Conservation (phyloP, 2,329 filamentous ascomycete genomes). For the Penicillium sp. region DNA sequence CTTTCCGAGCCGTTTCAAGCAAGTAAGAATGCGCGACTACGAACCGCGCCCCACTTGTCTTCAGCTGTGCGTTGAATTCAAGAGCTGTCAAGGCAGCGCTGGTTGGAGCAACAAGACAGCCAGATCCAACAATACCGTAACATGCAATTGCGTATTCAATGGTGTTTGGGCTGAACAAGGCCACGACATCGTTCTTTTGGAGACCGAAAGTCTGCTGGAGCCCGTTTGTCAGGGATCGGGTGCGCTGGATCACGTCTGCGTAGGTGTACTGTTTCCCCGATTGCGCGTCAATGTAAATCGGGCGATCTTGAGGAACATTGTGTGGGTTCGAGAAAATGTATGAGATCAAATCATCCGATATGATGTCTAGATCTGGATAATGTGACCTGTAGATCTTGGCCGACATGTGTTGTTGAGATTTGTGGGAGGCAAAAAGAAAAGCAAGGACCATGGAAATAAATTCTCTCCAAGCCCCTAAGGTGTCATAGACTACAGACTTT, state of each 20-base stretch:
- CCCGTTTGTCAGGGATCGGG: constrained; percentile 15
- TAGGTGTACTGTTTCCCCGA: constrained; percentile 18
- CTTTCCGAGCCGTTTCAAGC: constrained; percentile 15
- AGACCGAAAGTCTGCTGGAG: constrained; percentile 17
- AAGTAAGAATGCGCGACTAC: constrained; percentile 20
- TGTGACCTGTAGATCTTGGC: constrained; percentile 16
- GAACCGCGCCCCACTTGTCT: constrained; percentile 19
- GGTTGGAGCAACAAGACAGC: constrained; percentile 14
- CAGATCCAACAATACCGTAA: constrained; percentile 17
- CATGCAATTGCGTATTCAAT: constrained; percentile 21
- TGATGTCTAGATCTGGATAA: constrained; percentile 17
- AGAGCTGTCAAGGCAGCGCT: constrained; percentile 18
- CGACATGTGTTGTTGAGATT: constrained; percentile 13
- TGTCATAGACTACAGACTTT: not conserved
- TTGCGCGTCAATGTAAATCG: constrained; percentile 14
- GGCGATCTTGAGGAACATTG: constrained; percentile 13
- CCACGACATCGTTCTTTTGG: constrained; percentile 14
- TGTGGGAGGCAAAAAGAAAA: not conserved
- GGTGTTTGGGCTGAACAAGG: constrained; percentile 21
- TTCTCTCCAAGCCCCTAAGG: not conserved
- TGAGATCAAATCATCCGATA: constrained; percentile 18
- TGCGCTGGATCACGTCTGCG: constrained; percentile 16
- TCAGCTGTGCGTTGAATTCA: constrained; percentile 23
- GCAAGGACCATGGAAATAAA: not conserved
- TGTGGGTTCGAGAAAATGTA: constrained; percentile 23